These are phyloP conservation scores for Penicillium cosmopolitanum DNA, from an alignment of 495 filamentous ascomycete species.

Conservation along the genomic window DNA sequence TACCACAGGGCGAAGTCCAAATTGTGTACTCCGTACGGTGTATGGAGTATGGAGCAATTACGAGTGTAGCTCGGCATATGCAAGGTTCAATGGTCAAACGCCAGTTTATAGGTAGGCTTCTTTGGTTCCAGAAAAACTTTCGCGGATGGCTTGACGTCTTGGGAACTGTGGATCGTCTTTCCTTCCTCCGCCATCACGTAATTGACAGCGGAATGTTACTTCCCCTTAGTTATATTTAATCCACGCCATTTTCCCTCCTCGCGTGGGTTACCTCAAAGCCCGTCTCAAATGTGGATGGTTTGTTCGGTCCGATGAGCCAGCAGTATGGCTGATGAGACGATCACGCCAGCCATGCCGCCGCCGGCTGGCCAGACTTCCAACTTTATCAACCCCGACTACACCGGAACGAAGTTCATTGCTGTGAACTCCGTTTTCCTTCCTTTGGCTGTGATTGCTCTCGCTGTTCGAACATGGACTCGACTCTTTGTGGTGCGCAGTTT, in stretches of 20 bases:
- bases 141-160: neutral
- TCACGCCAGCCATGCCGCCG: constrained; percentile 35
- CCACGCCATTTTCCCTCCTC: neutral
- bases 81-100: constrained; percentile 6
- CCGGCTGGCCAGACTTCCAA: constrained; percentile 39
- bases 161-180: neutral
- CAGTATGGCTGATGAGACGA: constrained; percentile 25
- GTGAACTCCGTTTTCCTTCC: constrained; percentile 37
- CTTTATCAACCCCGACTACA: constrained; percentile 32
- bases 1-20: neutral
- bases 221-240: neutral
- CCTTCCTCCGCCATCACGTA: neutral
- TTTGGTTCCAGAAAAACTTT: constrained; percentile 1
- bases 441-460: constrained; percentile 32
- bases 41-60: neutral
- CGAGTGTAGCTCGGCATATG: neutral
- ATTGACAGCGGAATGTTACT: neutral
- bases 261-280: neutral
- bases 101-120: constrained; percentile 1
- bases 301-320: constrained; percentile 10
- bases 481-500: constrained; percentile 39
- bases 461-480: constrained; percentile 41
- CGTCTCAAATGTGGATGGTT: neutral
- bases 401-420: constrained; percentile 27
- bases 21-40: neutral